Base-by-base conservation (phyloP, 805 yeast species). In the Candida boidinii region DNA sequence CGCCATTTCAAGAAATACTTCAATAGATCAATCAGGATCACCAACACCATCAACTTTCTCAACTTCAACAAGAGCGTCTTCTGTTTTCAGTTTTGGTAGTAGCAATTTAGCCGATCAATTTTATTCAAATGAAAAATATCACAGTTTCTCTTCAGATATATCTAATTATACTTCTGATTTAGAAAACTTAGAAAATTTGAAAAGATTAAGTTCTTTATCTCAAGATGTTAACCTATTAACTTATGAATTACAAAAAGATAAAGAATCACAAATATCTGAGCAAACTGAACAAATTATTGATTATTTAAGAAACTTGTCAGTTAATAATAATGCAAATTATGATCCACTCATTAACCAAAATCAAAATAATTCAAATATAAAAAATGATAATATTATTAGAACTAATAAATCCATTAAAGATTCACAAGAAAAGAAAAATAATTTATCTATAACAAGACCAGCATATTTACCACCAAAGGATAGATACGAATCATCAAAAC, bases 381-480 rank as follows among this genome's bases (percentile, higher is more conserved):
- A 8, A 4, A 16, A 29, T 15, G 15, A 17, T 4, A 24, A 26
- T 39, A 4, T 25, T 29, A 15, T 8, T 7, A 15, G 17, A 10
- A 23, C 5, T 7, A 7, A 5, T 15, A n/a, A 12, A 13, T n/a
- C n/a, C n/a, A 10, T n/a, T 30, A 14, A 43, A 44, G 27, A 21
- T 36, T 28, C 43, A 21, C 30, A 42, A 33, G 46, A 43, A 28
- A 48, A 41, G 17, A 13, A 35, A 14, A 41, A 48, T 9, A 46
- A 56, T 34, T 40, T 64, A 11, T 53, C 79, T 1, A 58, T 62
- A 17, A 77, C 87, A 0, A 56, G 90, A 34, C 87, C 83, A 17
- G 54, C 66, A 1, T 70, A 74, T 60, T 54, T 80, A 24, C 88
- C 90, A 0, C 84, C 86, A 28, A 80, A 80, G 49, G 54, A 69